Conservation (phyloP, 2,329 filamentous ascomycete genomes). For the Xylariales sp. region DNA sequence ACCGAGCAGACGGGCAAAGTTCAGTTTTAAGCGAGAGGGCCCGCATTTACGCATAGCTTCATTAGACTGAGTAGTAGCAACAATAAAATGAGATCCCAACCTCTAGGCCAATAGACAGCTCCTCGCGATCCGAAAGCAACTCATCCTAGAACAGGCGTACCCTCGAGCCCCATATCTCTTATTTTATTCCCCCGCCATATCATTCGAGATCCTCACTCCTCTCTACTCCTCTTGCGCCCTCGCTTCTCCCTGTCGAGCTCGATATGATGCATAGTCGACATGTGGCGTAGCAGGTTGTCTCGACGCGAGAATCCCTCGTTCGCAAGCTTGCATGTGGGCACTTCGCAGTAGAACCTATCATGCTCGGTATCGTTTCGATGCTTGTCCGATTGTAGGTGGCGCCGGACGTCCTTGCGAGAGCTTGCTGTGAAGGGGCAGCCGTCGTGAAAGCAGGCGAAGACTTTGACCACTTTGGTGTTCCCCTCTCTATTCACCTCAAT, state of each 20-base stretch:
- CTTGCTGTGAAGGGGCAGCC: conserved; percentile 1
- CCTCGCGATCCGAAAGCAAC: too few relatives aligned
- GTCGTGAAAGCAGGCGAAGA: neutral
- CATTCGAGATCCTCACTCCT: too few relatives aligned
- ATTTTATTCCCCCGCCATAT: too few relatives aligned
- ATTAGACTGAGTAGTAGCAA: too few relatives aligned
- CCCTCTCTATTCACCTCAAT: neutral
- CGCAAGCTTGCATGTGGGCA: neutral
- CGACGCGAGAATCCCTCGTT: conserved; percentile 4
- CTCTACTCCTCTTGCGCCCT: conserved; percentile 1
- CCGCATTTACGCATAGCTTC: too few relatives aligned
- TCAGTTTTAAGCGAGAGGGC: too few relatives aligned
- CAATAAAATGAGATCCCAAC: too few relatives aligned
- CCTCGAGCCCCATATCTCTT: too few relatives aligned
- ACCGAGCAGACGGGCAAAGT: too few relatives aligned
- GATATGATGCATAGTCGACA: neutral
- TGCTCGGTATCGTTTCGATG: neutral
- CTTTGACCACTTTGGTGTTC: neutral
- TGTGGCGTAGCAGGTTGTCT: conserved; percentile 12
- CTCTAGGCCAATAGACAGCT: too few relatives aligned
- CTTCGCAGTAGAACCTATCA: neutral
- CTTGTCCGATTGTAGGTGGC: neutral
- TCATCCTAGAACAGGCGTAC: too few relatives aligned
- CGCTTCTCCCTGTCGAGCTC: conserved; percentile 2
- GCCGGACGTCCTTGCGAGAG: conserved; percentile 5